These are phyloP conservation scores for Pythium sp. DNA, from an alignment of 352 stramenopile genomes.

Conservation along the genomic window DNA sequence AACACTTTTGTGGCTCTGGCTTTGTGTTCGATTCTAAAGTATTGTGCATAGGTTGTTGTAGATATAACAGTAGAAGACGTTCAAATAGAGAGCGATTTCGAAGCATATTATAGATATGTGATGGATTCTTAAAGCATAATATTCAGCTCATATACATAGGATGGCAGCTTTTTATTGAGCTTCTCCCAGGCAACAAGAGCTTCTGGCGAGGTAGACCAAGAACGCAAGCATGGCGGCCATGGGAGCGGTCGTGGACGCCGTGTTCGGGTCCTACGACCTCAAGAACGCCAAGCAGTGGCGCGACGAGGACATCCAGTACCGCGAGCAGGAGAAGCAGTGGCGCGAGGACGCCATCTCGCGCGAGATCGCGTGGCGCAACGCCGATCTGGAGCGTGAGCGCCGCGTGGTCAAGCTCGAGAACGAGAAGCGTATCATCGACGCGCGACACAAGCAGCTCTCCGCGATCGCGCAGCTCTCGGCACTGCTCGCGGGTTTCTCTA, in stretches of 20 bases:
- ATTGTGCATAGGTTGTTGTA: not conserved
- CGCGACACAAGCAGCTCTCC: slow-evolving; percentile 60
- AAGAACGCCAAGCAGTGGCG: slow-evolving; percentile 86
- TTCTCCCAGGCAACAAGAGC: not conserved
- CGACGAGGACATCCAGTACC: slow-evolving; percentile 70
- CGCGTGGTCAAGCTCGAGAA: slow-evolving; percentile 74
- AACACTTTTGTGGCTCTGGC: no score
- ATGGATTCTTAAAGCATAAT: no score
- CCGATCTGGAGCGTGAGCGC: slow-evolving; percentile 66
- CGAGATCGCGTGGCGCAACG: slow-evolving; percentile 63
- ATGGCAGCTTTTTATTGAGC: not conserved
- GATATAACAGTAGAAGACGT: no score
- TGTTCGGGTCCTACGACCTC: slow-evolving; percentile 84
- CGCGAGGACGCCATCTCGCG: slow-evolving; percentile 68
- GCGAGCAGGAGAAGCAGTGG: slow-evolving; percentile 80
- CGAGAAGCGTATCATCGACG: slow-evolving; percentile 76
- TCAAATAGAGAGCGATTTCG: no score
- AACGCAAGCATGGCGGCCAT: slow-evolving; percentile 40
- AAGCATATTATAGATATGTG: no score
- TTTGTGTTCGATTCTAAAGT: no score
- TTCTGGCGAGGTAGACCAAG: not conserved
- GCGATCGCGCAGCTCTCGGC: slow-evolving; percentile 60
- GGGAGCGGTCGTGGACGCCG: slow-evolving; percentile 62
- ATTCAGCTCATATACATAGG: not conserved
- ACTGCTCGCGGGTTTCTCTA: slow-evolving; percentile 67